Evolutionary conservation across 2,329 filamentous ascomycete species (phyloP).

Genomic region (Calonectria fujianensis): DNA sequence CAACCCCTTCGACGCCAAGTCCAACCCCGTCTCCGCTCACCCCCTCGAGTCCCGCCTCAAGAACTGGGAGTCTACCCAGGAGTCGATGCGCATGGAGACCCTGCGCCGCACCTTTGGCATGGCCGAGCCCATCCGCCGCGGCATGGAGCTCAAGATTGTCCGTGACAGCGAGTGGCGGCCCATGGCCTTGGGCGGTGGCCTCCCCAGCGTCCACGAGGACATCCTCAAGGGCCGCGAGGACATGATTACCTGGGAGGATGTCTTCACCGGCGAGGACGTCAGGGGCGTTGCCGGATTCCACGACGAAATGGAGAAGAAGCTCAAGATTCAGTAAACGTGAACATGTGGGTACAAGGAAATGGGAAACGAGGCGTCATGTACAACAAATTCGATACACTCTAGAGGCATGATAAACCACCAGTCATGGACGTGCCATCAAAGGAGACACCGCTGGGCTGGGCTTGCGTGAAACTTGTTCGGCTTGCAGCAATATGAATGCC

Average conservation of each 20-base stretch:
- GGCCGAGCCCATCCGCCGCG: constrained; percentile 91
- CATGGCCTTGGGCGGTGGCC: constrained; percentile 76
- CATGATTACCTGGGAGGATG: constrained; percentile 93
- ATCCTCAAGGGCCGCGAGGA: constrained; percentile 88
- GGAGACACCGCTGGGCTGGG: background rate
- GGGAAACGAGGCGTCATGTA: constrained; percentile 42
- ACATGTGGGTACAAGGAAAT: constrained; percentile 24
- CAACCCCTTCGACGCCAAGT: constrained; percentile 69
- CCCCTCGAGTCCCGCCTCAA: constrained; percentile 93
- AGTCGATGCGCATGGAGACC: constrained; percentile 89
- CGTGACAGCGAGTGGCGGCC: constrained; percentile 88
- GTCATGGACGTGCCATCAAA: background rate
- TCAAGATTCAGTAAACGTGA: constrained; percentile 78
- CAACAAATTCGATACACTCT: constrained; percentile 45
- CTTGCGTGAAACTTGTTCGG: constrained; percentile 9
- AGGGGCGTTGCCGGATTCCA: constrained; percentile 84
- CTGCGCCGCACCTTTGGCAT: constrained; percentile 93
- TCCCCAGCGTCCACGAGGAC: constrained; percentile 88
- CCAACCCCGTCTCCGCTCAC: constrained; percentile 78
- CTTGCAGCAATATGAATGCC: constrained; percentile 42
- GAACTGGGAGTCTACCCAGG: constrained; percentile 93
- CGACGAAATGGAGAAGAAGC: constrained; percentile 93
- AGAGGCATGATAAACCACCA: constrained; percentile 42
- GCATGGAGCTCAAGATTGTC: constrained; percentile 96
- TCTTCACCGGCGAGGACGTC: constrained; percentile 87